Evolutionary conservation across 371 early-diverging fungal genomes (phyloP).

Genomic region (Syncephalastrum sp.): DNA sequence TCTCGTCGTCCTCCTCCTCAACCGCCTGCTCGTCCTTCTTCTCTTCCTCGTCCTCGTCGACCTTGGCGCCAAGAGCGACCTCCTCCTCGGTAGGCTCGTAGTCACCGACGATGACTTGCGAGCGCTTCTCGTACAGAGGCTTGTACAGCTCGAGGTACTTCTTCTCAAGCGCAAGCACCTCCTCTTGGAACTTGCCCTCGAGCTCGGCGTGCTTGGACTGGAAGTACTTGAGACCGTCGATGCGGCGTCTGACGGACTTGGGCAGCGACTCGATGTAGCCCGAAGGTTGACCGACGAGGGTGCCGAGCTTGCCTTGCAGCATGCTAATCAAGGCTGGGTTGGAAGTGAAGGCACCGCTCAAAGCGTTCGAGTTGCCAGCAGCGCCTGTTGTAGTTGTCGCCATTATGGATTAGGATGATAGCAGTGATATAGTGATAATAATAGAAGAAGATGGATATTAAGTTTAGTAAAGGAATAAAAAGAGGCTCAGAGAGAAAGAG

Average conservation of each 20-base stretch:
- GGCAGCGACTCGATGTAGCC: slow-evolving; percentile 83
- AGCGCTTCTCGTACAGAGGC: slow-evolving; percentile 88
- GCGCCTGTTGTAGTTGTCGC: background rate
- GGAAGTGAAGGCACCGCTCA: slow-evolving; percentile 31
- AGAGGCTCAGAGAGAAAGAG: background rate
- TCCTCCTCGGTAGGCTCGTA: slow-evolving; percentile 89
- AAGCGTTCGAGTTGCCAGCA: background rate
- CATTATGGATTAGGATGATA: too few relatives aligned
- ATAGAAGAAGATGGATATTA: background rate
- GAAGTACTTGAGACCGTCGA: slow-evolving; percentile 81
- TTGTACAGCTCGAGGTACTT: slow-evolving; percentile 85
- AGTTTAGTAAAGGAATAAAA: too few relatives aligned
- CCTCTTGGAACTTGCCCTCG: slow-evolving; percentile 85
- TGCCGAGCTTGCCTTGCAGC: slow-evolving; percentile 71
- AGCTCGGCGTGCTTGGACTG: slow-evolving; percentile 82
- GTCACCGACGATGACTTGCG: slow-evolving; percentile 71
- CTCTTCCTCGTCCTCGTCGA: slow-evolving; percentile 56
- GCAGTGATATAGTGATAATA: too few relatives aligned
- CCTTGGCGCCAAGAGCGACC: slow-evolving; percentile 62
- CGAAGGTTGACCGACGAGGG: slow-evolving; percentile 77
- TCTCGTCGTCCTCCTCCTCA: slow-evolving; percentile 38
- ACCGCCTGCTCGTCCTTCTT: slow-evolving; percentile 26
- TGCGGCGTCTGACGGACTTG: slow-evolving; percentile 73
- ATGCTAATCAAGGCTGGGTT: slow-evolving; percentile 53
- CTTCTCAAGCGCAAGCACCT: slow-evolving; percentile 91